A percentile compares a stretch with the other conserved stretches of the same genome.
phyloP scores from a whole-genome alignment of 768 basidiomycete genomes.

The Russula olivacea region DNA sequence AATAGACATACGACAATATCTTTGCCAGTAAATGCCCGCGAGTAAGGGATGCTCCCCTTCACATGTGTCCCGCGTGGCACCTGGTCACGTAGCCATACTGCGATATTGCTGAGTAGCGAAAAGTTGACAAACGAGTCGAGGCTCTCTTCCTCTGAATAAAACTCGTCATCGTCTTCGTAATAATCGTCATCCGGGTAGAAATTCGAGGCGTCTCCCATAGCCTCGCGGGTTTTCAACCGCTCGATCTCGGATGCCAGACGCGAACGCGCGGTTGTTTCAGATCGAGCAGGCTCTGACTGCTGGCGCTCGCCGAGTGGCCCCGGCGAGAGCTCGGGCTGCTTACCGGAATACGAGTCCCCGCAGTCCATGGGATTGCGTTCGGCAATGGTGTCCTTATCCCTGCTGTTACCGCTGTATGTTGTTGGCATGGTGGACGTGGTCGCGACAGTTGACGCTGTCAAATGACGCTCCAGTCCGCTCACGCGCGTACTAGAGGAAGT shows the following conservation, averaged over 20 bases:
- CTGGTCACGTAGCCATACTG: slow-evolving; percentile 83
- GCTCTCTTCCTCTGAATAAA: slow-evolving; percentile 48
- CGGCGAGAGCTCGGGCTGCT: not conserved
- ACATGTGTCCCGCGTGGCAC: slow-evolving; percentile 83
- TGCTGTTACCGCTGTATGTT: slow-evolving; percentile 5
- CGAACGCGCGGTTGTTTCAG: slow-evolving; percentile 21
- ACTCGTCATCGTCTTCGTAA: slow-evolving; percentile 40
- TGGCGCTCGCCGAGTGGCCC: slow-evolving; percentile 10
- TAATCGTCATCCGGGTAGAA: slow-evolving; percentile 44
- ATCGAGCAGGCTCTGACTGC: slow-evolving; percentile 10
- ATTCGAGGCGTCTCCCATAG: slow-evolving; percentile 31
- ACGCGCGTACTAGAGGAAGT: slow-evolving; percentile 15
- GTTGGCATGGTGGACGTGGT: slow-evolving; percentile 18
- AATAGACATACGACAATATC: slow-evolving; percentile 74
- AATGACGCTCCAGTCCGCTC: slow-evolving; percentile 21
- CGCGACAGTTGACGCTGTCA: slow-evolving; percentile 19
- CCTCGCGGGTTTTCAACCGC: slow-evolving; percentile 31
- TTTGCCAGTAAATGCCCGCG: slow-evolving; percentile 86
- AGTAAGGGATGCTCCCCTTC: slow-evolving; percentile 90
- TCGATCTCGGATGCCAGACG: slow-evolving; percentile 22
- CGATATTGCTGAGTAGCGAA: slow-evolving; percentile 80
- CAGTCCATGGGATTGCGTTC: slow-evolving; percentile 1
- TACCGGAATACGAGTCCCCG: slow-evolving; percentile 13
- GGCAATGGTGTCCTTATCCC: slow-evolving; percentile 7
- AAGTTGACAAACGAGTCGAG: slow-evolving; percentile 84